Evolutionary conservation across 441 rosid genomes (phyloP).

Genomic region (Pelargonium myrrhifolium): DNA sequence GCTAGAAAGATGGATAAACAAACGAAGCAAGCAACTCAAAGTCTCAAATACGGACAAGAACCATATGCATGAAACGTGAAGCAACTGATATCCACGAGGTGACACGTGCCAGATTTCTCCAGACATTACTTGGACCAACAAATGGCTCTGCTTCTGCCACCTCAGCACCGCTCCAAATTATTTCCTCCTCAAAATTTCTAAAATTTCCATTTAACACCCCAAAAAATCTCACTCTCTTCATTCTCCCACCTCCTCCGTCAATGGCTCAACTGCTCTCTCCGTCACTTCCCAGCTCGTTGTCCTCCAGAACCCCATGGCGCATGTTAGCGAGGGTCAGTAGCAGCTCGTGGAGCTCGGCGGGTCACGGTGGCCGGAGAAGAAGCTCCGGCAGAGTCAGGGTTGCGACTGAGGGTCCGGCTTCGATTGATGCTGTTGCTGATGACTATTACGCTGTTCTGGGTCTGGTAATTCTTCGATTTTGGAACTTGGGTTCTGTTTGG

Average conservation of each 20-base stretch:
- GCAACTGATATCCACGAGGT: slow-evolving; percentile 24
- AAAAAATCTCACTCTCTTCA: not conserved
- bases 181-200: slow-evolving; percentile 27
- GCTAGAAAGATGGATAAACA: too few relatives aligned
- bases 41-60: not conserved
- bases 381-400: slow-evolving; percentile 38
- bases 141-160: slow-evolving; percentile 50
- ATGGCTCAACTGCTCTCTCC: slow-evolving; percentile 79
- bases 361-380: slow-evolving; percentile 29
- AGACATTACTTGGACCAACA: slow-evolving; percentile 22
- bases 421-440: slow-evolving; percentile 45
- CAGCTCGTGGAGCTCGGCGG: too few relatives aligned
- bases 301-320: slow-evolving; percentile 33
- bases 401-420: slow-evolving; percentile 43
- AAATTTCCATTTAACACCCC: not conserved
- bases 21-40: not conserved
- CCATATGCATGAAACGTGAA: slow-evolving; percentile 28
- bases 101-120: slow-evolving; percentile 39
- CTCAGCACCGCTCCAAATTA: slow-evolving; percentile 42
- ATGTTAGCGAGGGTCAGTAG: slow-evolving; percentile 19
- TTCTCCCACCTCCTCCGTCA: not conserved
- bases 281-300: slow-evolving; percentile 25
- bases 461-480: slow-evolving; percentile 38
- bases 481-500: slow-evolving; percentile 11
- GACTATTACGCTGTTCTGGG: slow-evolving; percentile 87